Percentiles rank a stretch among this genome's conserved stretches.
These are phyloP conservation scores for Ganoderma sinense DNA, from an alignment of 1,284 basidiomycete species.

Conservation along the genomic window DNA sequence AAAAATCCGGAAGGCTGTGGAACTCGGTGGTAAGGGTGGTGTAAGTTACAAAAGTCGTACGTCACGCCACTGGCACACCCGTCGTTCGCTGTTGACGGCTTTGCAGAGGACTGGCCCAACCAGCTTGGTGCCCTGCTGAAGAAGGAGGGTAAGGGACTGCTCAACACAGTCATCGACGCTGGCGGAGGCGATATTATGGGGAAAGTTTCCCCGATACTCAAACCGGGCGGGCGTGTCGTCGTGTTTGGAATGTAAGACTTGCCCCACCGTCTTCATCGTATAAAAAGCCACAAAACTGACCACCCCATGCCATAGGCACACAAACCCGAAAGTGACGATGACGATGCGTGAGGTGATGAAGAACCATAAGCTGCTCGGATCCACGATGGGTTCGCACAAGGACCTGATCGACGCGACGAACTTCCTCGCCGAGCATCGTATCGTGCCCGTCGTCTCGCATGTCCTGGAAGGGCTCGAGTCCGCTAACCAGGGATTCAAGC, in stretches of 20 bases:
- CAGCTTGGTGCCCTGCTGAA: conserved; percentile 61
- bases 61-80: conserved; percentile 27
- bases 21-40: conserved; percentile 81
- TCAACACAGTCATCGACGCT: conserved; percentile 84
- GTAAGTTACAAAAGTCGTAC: conserved; percentile 75
- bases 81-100: neutral
- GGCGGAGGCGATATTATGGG: conserved; percentile 80
- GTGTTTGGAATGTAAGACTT: conserved; percentile 76
- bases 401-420: conserved; percentile 78
- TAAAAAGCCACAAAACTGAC: neutral
- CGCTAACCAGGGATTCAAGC: conserved; percentile 76
- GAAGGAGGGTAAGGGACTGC: conserved; percentile 43
- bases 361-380: conserved; percentile 80
- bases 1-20: conserved; percentile 75
- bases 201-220: conserved; percentile 67
- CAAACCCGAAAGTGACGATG: conserved; percentile 65
- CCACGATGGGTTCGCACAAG: conserved; percentile 85
- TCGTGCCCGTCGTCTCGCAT: conserved; percentile 80
- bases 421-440: conserved; percentile 73
- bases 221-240: conserved; percentile 76
- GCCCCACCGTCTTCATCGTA: neutral
- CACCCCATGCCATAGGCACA: conserved; percentile 61
- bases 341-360: conserved; percentile 85
- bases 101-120: conserved; percentile 69
- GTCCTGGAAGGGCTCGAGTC: conserved; percentile 72